Evolutionary conservation across 352 stramenopile species (phyloP), one percentile per base, ranked within the genome.

Genomic region (Stephanocyclus meneghinianus): DNA sequence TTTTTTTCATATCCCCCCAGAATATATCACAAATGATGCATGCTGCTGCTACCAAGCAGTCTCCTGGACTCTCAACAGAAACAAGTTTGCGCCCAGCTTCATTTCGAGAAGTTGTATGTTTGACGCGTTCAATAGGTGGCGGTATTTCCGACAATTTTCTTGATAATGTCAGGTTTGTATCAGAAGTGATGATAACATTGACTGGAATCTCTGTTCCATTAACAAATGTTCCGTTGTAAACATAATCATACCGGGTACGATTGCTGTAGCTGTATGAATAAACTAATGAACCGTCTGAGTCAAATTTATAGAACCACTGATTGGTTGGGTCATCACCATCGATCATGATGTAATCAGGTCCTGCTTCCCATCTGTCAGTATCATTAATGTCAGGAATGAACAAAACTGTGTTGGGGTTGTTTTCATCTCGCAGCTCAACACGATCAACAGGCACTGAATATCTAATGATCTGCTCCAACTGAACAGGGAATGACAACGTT

Each of bases 291-390:
- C 59, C 59, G 0, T 76, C n/a, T 10, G 26, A 30, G 48, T 71
- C 30, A 35, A 76, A 68, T 47, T 76, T 76, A n/a, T 50, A 66
- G 69, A 71, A 76, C 69, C 56, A 71, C 26, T 76, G 69, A 1
- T 71, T 63, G 2, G 21, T 3, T 6, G 44, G 51, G 48, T 76
- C 45, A 30, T 60, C 44, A 48, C 15, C 32, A 68, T 57, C 40
- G 35, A 76, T 63, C 15, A 67, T 30, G 13, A 76, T 76, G 8
- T 55, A 71, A 30, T 76, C 69, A 4, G 60, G 69, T 2, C 69
- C 69, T 48, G 21, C 71, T 5, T 71, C 56, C 69, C 69, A 76
- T 47, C 50, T 66, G 16, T 47, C 26, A 32, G 53, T 35, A 47
- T 76, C 69, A 16, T 68, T 59, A 29, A 55, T 26, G 2, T 32